phyloP scores from a whole-genome alignment of 352 stramenopile species.

The Phytopythium kandeliae region DNA sequence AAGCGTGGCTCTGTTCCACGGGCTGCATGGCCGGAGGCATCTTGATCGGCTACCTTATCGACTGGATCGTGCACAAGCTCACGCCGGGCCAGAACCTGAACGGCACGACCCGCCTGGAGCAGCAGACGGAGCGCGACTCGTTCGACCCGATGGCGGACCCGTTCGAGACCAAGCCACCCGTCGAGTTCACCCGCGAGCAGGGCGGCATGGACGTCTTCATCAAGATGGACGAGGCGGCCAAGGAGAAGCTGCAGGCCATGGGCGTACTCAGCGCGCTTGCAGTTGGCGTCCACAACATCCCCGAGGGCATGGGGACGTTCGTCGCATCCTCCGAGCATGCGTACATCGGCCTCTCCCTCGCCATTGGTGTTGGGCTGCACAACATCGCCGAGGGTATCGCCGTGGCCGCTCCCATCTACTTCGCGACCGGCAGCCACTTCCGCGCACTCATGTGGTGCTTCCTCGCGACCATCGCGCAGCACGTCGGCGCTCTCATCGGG shows the following conservation, averaged over 20 bases:
- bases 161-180: conserved; percentile 26
- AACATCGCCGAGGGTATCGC: conserved; percentile 97
- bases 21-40: conserved; percentile 86
- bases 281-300: conserved; percentile 96
- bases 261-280: conserved; percentile 91
- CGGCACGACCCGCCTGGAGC: conserved; percentile 18
- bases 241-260: conserved; percentile 76
- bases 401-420: conserved; percentile 95
- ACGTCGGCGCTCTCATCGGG: conserved; percentile 86
- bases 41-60: conserved; percentile 41
- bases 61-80: conserved; percentile 39
- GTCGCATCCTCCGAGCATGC: conserved; percentile 88
- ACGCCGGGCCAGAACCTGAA: conserved; percentile 27
- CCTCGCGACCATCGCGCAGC: conserved; percentile 88
- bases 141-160: conserved; percentile 23
- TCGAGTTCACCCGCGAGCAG: conserved; percentile 45
- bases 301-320: conserved; percentile 95
- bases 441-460: conserved; percentile 94
- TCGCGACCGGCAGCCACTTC: conserved; percentile 91
- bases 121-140: conserved; percentile 16
- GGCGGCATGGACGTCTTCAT: conserved; percentile 31
- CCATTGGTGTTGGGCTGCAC: conserved; percentile 93
- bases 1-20: conserved; percentile 76
- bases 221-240: conserved; percentile 36
- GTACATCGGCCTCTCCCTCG: conserved; percentile 82